Conservation (phyloP, 805 yeast species). For the Candida suzukii region DNA sequence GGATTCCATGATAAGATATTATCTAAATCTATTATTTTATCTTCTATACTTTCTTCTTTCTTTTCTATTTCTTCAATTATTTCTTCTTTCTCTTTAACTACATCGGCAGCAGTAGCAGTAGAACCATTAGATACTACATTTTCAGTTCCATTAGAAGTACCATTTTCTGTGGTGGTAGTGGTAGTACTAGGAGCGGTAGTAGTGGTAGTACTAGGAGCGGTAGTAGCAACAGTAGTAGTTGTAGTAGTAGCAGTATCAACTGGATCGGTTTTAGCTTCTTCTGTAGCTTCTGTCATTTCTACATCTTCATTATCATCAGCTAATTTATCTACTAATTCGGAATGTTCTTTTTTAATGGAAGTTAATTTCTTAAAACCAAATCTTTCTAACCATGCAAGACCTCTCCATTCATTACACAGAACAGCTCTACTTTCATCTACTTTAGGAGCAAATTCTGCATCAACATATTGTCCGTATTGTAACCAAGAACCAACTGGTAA, state of each 20-base stretch:
- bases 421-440: slow-evolving; percentile 54
- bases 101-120: neutral
- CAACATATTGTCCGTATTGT: slow-evolving; percentile 29
- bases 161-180: too few species aligned
- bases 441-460: slow-evolving; percentile 58
- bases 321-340: slow-evolving; percentile 5
- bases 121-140: neutral
- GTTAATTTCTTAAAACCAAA: slow-evolving; percentile 36
- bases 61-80: slow-evolving; percentile 2
- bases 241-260: neutral
- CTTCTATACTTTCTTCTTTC: slow-evolving; percentile 2
- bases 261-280: neutral
- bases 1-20: slow-evolving; percentile 21
- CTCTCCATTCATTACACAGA: slow-evolving; percentile 42
- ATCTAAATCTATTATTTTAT: slow-evolving; percentile 17
- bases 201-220: too few species aligned
- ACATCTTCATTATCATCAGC: slow-evolving; percentile 7
- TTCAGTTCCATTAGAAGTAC: neutral
- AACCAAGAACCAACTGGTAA: slow-evolving; percentile 65
- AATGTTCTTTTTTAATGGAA: slow-evolving; percentile 10
- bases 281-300: neutral
- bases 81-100: neutral
- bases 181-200: too few species aligned
- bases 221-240: neutral
- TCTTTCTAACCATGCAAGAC: slow-evolving; percentile 47